A percentile compares a stretch with the other conserved stretches of the same genome.
Evolutionary conservation across 2,329 filamentous ascomycete species (phyloP).

Genomic region (Colletotrichum magnum): DNA sequence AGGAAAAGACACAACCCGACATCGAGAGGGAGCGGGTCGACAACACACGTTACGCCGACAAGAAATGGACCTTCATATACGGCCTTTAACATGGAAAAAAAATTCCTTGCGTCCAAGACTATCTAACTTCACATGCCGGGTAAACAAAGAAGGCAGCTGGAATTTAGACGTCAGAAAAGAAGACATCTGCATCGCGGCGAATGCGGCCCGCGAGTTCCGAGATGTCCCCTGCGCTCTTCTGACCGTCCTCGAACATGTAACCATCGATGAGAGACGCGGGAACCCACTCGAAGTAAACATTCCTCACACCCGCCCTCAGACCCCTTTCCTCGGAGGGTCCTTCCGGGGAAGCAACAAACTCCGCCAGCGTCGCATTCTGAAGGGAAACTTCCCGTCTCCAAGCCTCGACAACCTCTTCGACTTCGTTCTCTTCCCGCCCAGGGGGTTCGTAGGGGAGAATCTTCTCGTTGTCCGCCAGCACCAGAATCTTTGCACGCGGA

Average conservation of each 20-base stretch:
- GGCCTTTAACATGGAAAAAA: slow-evolving; percentile 42
- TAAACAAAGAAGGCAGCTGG: background rate
- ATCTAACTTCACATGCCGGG: background rate
- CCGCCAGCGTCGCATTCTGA: background rate
- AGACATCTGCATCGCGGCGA: slow-evolving; percentile 52
- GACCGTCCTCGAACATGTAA: slow-evolving; percentile 69
- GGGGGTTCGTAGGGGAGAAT: slow-evolving; percentile 62
- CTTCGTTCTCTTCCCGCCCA: slow-evolving; percentile 61
- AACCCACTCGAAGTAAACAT: slow-evolving; percentile 75
- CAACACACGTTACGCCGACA: slow-evolving; percentile 45
- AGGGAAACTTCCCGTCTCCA: slow-evolving; percentile 55
- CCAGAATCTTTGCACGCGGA: slow-evolving; percentile 63
- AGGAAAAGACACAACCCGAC: slow-evolving; percentile 44
- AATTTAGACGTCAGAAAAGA: slow-evolving; percentile 59
- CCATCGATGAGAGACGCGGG: slow-evolving; percentile 63
- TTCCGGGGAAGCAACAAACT: slow-evolving; percentile 37
- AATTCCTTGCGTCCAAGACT: background rate
- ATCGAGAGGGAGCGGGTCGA: slow-evolving; percentile 43
- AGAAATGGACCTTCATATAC: slow-evolving; percentile 49
- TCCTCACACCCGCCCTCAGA: slow-evolving; percentile 51
- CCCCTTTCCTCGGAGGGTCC: background rate
- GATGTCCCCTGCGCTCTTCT: slow-evolving; percentile 57
- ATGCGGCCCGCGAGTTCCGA: slow-evolving; percentile 54
- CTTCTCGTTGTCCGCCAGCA: slow-evolving; percentile 74
- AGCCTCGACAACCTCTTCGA: slow-evolving; percentile 61